Evolutionary conservation across 208 protist genomes (phyloP), one percentile per base, ranked within the genome.

Genomic region (Wallacemonas sp.): DNA sequence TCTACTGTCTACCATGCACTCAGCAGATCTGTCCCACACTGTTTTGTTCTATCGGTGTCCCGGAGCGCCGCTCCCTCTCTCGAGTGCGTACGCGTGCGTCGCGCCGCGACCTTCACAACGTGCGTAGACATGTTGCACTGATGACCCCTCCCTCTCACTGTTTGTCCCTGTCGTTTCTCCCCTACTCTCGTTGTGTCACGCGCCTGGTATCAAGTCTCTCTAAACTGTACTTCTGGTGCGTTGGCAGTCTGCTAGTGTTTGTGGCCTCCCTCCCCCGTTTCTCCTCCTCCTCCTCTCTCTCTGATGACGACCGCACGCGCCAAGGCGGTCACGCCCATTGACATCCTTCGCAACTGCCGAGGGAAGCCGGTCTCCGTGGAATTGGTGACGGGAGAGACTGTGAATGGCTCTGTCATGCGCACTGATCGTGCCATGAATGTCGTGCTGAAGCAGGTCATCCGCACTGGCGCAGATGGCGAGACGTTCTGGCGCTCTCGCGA

Each of bases 401-500:
- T 95, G 23, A 95, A 95, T 62, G 90, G 90, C 30, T 86, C 68
- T 17, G 82, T 95, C 1, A 82, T 92, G 84, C 76, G 80, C 29
- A 82, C 82, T 0, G 90, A 95, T 68, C 49, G 84, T 19, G 74
- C 81, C 1, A 95, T 95, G 90, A 95, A 95, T 63, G 67, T 95
- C 26, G 80, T 95, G 1, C 61, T 95, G 5, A 90, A 89, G 68
- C 80, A 93, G 49, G 79, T 68, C 66, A 90, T 87, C 34, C 79
- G 86, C 30, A 92, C 85, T 36, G 61, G 65, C 16, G 71, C 79
- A 1, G 76, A 80, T 26, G 90, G 90, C 36, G 73, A 88, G 32
- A 56, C 65, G 1, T 95, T 95, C 61, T 93, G 80, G 78, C 68
- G 75, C 48, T 68, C 85, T 21, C 72, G 87, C 17, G 86, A 95